Evolutionary conservation across 2,329 filamentous ascomycete genomes (phyloP).

Genomic region (Pseudocercospora eumusae): DNA sequence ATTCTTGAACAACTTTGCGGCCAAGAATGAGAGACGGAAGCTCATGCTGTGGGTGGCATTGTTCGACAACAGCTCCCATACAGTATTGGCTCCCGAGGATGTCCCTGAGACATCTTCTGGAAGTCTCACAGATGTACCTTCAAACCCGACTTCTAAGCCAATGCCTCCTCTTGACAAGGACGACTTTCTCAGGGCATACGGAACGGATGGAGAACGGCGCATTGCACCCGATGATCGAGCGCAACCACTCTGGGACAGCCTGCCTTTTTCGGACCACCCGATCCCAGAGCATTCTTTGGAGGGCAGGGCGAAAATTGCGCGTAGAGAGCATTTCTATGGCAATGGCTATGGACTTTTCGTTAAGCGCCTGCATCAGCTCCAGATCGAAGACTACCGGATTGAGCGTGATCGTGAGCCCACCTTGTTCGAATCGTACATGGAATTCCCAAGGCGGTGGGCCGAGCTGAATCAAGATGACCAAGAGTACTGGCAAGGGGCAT

Average conservation of each 20-base stretch:
- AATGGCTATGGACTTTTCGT: conserved; percentile 39
- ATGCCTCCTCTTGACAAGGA: conserved; percentile 30
- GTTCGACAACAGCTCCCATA: conserved; percentile 53
- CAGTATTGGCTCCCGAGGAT: conserved; percentile 31
- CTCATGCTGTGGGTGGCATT: conserved; percentile 66
- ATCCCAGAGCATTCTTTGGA: conserved; percentile 29
- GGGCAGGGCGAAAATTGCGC: conserved; percentile 21
- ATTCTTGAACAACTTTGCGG: conserved; percentile 66
- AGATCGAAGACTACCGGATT: conserved; percentile 33
- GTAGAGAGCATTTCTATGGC: conserved; percentile 21
- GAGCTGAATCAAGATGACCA: conserved; percentile 30
- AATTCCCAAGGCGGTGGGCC: conserved; percentile 35
- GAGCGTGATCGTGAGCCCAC: conserved; percentile 33
- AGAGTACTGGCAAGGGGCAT: conserved; percentile 35
- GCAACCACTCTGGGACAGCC: conserved; percentile 30
- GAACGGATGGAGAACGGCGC: conserved; percentile 28
- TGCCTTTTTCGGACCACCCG: conserved; percentile 28
- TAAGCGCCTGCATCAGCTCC: conserved; percentile 25
- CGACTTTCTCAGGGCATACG: conserved; percentile 38
- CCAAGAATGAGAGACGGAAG: conserved; percentile 66
- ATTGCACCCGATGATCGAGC: conserved; percentile 25
- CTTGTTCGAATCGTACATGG: conserved; percentile 34
- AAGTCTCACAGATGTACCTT: conserved; percentile 35
- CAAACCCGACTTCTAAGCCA: conserved; percentile 34
- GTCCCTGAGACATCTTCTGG: conserved; percentile 34